Evolutionary conservation across 176 grass and related monocot genomes (phyloP).

Genomic region (Oryza longistaminata): DNA sequence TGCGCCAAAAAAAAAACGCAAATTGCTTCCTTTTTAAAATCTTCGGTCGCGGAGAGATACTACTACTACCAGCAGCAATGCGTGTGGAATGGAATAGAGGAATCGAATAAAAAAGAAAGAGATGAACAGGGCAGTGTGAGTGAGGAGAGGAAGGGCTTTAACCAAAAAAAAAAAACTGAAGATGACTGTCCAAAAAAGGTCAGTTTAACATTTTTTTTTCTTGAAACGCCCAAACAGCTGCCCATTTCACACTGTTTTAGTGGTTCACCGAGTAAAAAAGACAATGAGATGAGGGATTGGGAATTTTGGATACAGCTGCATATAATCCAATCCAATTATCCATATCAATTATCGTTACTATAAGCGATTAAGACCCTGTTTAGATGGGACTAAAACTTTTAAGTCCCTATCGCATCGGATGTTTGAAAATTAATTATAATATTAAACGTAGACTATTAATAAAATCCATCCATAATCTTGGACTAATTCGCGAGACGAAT

Average conservation of each 20-base stretch:
- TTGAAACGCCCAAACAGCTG: not conserved
- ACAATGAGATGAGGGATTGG: too few species aligned
- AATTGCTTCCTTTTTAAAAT: conserved; percentile 32
- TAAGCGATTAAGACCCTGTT: too few species aligned
- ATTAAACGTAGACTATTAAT: too few species aligned
- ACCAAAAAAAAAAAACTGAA: too few species aligned
- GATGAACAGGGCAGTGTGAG: conserved; percentile 24
- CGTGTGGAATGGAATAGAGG: conserved; percentile 18
- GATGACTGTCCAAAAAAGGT: not conserved
- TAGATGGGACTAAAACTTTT: too few species aligned
- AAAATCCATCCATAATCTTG: too few species aligned
- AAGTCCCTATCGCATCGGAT: too few species aligned
- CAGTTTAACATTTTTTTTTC: not conserved
- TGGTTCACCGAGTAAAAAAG: too few species aligned
- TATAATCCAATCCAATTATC: not conserved
- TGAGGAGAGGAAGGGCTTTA: conserved; percentile 2
- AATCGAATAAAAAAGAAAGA: conserved; percentile 27
- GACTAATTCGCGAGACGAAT: too few species aligned
- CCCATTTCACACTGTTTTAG: not conserved
- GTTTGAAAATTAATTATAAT: too few species aligned
- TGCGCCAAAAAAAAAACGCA: conserved; percentile 10
- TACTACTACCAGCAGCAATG: not conserved
- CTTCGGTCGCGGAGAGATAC: not conserved
- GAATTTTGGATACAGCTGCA: not conserved
- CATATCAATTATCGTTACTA: not conserved